Conservation (phyloP, 768 basidiomycete species). For the Kwoniella sp. region DNA sequence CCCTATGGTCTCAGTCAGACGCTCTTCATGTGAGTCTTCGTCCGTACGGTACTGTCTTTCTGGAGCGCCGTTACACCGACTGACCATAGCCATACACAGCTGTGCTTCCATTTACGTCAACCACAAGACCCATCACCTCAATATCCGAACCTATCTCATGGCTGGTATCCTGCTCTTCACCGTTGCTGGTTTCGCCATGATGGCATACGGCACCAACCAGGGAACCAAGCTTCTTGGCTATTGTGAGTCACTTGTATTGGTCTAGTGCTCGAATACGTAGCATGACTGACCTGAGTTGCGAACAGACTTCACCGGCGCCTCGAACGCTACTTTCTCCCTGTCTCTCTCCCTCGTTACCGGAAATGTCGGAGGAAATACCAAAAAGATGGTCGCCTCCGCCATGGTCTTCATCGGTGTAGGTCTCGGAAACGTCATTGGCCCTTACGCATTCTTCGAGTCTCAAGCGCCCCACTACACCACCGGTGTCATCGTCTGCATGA, state of each 20-base stretch:
- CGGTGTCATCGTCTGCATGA: conserved; percentile 29
- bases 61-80: no score
- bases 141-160: conserved; percentile 22
- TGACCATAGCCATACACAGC: not conserved
- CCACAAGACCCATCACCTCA: conserved; percentile 19
- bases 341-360: conserved; percentile 25
- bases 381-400: conserved; percentile 24
- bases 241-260: conserved; percentile 6
- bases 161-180: conserved; percentile 8
- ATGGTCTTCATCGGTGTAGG: conserved; percentile 30
- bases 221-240: conserved; percentile 18
- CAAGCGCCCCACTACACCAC: conserved; percentile 34
- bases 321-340: conserved; percentile 25
- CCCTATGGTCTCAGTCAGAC: conserved; percentile 21
- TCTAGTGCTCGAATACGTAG: not conserved
- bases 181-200: conserved; percentile 19
- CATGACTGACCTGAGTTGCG: not conserved
- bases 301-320: conserved; percentile 26
- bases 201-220: conserved; percentile 22
- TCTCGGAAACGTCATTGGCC: conserved; percentile 21
- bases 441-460: conserved; percentile 10
- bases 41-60: not conserved
- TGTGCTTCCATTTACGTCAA: conserved; percentile 11
- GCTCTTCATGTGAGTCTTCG: conserved; percentile 3
- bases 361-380: conserved; percentile 34